Evolutionary conservation across 2,329 filamentous ascomycete genomes (phyloP), one percentile per base, ranked within the genome.

Genomic region (Fusarium sp.): DNA sequence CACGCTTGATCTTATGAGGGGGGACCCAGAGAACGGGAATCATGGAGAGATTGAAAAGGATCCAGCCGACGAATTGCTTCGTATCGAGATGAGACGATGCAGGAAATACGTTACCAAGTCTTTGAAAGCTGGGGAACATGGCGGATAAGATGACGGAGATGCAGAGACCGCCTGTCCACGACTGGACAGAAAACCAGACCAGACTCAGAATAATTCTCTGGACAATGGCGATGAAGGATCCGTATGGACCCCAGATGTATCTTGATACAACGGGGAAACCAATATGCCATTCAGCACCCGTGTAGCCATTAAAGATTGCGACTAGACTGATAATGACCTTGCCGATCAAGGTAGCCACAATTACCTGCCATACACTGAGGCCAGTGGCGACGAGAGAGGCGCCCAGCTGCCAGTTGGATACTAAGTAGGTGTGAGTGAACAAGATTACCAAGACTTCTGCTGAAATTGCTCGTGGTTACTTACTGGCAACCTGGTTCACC

Each of bases 401-500:
- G 15, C 48, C 48, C 12, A 50, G 12, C 4, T 50, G 48, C 30
- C 48, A 50, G 8, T 50, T 50, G 0, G 48, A 50, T 35, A 50
- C 48, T 50, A 15, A 1, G 0, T 8, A 4, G 0, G 9, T 3
- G 14, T 49, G 14, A 30, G 30, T 30, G 30, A 11, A 30, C 10
- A 30, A 49, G 40, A 23, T 9, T 1, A 15, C 40, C 6, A 2
- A 14, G 14, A 14, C 3, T 9, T 15, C 1, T 7, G 6, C 14
- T 7, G 11, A 6, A 7, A 18, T 27, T 27, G 3, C 1, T 9
- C 0, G 5, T 14, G 30, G 2, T 6, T 3, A 12, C 48, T 35
- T 50, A 50, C 48, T 35, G 3, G 48, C 48, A 13, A 50, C 32
- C 4, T 50, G 48, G 12, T 50, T 50, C 1, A 50, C 48, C 5